Conservation (phyloP, 805 yeast genomes). For the Alloascoidea africana region DNA sequence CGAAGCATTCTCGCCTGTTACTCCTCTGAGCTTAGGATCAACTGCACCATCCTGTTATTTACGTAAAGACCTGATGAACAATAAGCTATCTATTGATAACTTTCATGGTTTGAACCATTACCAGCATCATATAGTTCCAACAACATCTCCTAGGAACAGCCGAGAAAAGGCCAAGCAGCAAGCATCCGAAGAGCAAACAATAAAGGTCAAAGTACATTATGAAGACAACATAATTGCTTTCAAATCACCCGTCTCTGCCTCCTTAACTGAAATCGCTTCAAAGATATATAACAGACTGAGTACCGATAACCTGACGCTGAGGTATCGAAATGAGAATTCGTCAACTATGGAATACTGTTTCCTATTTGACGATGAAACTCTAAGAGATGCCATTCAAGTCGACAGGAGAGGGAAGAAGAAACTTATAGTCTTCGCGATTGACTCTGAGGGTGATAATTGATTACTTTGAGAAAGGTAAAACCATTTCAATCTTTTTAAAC, state of each 20-base stretch:
- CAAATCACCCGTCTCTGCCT: not conserved
- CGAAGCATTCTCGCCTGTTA: no score
- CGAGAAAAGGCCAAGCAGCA: not conserved
- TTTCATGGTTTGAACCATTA: no score
- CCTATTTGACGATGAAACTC: not conserved
- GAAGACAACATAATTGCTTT: not conserved
- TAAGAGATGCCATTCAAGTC: not conserved
- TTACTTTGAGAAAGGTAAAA: no score
- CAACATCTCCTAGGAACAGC: not conserved
- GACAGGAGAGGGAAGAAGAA: not conserved
- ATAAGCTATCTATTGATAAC: no score
- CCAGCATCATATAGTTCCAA: no score
- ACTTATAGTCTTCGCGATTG: not conserved
- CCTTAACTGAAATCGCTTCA: not conserved
- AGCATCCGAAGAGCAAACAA: no score
- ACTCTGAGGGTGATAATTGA: not conserved
- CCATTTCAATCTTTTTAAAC: no score
- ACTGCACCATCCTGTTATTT: no score
- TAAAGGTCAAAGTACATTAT: not conserved
- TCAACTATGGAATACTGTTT: not conserved
- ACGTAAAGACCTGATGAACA: no score
- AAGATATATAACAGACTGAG: not conserved
- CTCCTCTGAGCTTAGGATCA: no score
- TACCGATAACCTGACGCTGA: not conserved
- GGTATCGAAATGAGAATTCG: not conserved